These are phyloP conservation scores for Hirsutella rhossiliensis DNA, from an alignment of 2,329 filamentous ascomycete species.

Conservation along the genomic window DNA sequence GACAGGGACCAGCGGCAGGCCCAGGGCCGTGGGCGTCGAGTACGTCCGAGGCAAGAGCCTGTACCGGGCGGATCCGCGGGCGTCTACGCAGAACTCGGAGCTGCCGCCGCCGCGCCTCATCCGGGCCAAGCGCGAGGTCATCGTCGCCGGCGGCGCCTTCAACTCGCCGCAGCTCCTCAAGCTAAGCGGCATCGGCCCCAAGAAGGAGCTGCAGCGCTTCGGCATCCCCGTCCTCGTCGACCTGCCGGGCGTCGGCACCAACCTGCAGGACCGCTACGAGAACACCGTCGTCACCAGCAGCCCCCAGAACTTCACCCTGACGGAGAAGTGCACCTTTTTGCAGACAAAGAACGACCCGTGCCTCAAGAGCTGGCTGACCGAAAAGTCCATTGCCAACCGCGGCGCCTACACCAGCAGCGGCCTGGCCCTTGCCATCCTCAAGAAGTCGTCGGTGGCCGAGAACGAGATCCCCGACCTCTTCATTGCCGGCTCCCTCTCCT, in stretches of 20 bases:
- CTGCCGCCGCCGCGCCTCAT: constrained; percentile 9
- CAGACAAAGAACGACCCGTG: constrained; percentile 18
- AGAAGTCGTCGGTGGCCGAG: constrained; percentile 15
- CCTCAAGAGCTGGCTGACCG: constrained; percentile 6
- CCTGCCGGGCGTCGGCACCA: constrained; percentile 50
- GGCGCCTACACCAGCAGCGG: constrained; percentile 12
- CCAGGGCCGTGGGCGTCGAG: constrained; percentile 29
- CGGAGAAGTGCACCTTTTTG: constrained; percentile 15
- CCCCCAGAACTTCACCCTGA: constrained; percentile 4
- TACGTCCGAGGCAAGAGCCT: constrained; percentile 25
- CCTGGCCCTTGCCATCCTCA: constrained; percentile 10
- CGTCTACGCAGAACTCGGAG: constrained; percentile 8
- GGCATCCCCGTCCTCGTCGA: constrained; percentile 40
- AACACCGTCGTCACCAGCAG: constrained; percentile 7
- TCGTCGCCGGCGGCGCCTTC: constrained; percentile 33
- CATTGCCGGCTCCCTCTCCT: constrained; percentile 13
- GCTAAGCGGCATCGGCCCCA: constrained; percentile 30
- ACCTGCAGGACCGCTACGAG: constrained; percentile 23
- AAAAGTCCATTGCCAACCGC: neutral
- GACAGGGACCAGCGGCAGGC: constrained; percentile 11
- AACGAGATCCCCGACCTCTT: constrained; percentile 12
- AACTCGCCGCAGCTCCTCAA: constrained; percentile 34
- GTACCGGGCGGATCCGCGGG: constrained; percentile 31
- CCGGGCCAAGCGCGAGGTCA: constrained; percentile 31
- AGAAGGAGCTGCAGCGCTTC: constrained; percentile 23